Evolutionary conservation across 208 protist genomes (phyloP), one percentile per base, ranked within the genome.

Genomic region (Trypanosomatidae sp.): DNA sequence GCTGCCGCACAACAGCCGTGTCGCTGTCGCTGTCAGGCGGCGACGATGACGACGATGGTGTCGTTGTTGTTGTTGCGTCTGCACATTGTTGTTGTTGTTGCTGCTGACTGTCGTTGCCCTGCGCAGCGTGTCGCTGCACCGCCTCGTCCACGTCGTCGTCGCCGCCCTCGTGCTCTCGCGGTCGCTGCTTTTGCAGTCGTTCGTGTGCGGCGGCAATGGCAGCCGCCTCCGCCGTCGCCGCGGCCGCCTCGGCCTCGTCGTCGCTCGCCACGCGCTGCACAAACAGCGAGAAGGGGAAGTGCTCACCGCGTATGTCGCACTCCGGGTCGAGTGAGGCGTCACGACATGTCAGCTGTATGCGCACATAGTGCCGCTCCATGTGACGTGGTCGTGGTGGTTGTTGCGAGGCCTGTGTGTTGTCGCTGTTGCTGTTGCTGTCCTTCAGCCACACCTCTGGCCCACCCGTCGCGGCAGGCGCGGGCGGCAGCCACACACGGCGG

Each of bases 281-380:
- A 54, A 84, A 86, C 25, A 92, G 69, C 15, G 76, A 86, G 43
- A 92, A 92, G 6, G 83, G 83, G 41, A 83, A 86, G 61, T 92
- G 83, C 41, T 92, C 78, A 0, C 75, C 78, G 1, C 78, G 74
- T 3, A 88, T 59, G 53, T 92, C 76, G 40, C 76, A 87, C 71
- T 91, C 76, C 4, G 81, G 81, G 42, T 91, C 81, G 2, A 91
- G 57, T 8, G 81, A 86, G 51, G 81, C 64, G 45, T 91, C 81
- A 21, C 81, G 68, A 2, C 69, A 61, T 2, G 76, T 84, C 8
- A 91, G 67, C 58, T 91, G 81, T 16, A 83, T 52, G 8, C 81
- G 76, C 22, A 91, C 28, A 20, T 69, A 77, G 55, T 91, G 81
- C 32, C 66, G 56, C 56, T 91, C 80, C 40, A 61, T 24, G 5